Base-by-base conservation (phyloP, 768 basidiomycete species). In the Clathrus columnatus region DNA sequence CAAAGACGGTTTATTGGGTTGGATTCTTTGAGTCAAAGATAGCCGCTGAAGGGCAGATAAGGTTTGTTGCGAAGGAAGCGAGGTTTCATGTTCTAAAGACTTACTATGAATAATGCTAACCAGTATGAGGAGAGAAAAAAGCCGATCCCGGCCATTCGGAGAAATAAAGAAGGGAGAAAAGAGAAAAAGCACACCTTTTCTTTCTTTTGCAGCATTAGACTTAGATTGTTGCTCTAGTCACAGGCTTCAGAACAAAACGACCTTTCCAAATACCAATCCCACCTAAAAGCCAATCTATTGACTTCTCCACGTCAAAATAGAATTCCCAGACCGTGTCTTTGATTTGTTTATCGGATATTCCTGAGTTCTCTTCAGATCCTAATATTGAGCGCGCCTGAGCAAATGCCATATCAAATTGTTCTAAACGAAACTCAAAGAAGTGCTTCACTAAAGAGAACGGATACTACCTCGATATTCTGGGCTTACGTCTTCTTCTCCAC, bases 281-380 rank as follows among this genome's bases (percentile, higher is more conserved):
- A 92, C 91, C 85, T 32, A 86, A 61, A 24, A 90, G 73, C 80
- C 83, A 90, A 28, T 80, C 72, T 8, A 95, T 70, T 17, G 87
- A 82, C 67, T 83, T 77, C 29, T 91, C 82, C 16, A 87, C 76
- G 64, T 95, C 84, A 62, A 95, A 97, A 68, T 87, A 88, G 63
- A 73, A 81, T 62, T 98, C 83, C 87, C 92, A 98, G 46, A 98
- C 73, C 0, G 79, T 75, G 59, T 91, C 86, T 64, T 78, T 80
- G 65, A 99, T 87, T 50, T 82, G 75, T 29, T 73, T 68, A 66
- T 95, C 89, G 43, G 85, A 75, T 45, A 95, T 69, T 6, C 83
- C 86, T 28, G 84, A 84, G 23, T 75, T 63, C 16, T 76, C 76
- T 64, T 81, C 80, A 51, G 76, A 68, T 5, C 91, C 92, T 26